Base-by-base conservation (phyloP, 1,284 basidiomycete species). In the Psilocybe mexicana region DNA sequence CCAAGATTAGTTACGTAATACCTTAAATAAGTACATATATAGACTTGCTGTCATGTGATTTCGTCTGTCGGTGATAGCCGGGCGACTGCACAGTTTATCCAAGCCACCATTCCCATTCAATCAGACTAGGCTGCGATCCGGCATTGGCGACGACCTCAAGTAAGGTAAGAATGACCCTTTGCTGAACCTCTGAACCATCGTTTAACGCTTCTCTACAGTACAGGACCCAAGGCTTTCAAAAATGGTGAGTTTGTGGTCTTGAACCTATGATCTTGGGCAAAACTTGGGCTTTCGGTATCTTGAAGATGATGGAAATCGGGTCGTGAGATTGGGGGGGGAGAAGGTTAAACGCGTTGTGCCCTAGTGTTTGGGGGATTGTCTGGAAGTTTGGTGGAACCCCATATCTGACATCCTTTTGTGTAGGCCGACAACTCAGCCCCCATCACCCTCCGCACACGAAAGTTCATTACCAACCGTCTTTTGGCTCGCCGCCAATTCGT, bases 401-500 rank as follows among this genome's bases (percentile, higher is more conserved):
- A 23, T 54, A 33, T 6, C 60, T 61, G 43, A 61, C 47, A 26
- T 43, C 8, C 24, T 46, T 63, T 61, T 54, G 43, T 65, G 36
- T 65, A 88, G 87, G 82, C 87, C 77, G 95, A 96, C 79, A 84
- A 81, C 76, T 81, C 86, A 80, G 90, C 95, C 77, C 92, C 96
- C 68, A 87, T 99, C 70, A 99, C 97, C 67, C 85, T 99, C 75
- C 93, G 97, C 72, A 98, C 97, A 60, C 92, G 96, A 79, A 98
- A 99, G 84, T 99, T 99, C 86, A 93, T 98, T 78, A 98, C 96
- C 72, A 99, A 99, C 89, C 94, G 95, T 67, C 91, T 99, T 67
- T 85, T 99, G 61, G 90, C 94, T 72, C 92, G 97, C 71, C 87
- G 88, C 65, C 92, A 93, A 81, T 95, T 96, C 72, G 86, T 98